Evolutionary conservation across 305 asterid genomes (phyloP).

Genomic region (Stenogyne calaminthoides): DNA sequence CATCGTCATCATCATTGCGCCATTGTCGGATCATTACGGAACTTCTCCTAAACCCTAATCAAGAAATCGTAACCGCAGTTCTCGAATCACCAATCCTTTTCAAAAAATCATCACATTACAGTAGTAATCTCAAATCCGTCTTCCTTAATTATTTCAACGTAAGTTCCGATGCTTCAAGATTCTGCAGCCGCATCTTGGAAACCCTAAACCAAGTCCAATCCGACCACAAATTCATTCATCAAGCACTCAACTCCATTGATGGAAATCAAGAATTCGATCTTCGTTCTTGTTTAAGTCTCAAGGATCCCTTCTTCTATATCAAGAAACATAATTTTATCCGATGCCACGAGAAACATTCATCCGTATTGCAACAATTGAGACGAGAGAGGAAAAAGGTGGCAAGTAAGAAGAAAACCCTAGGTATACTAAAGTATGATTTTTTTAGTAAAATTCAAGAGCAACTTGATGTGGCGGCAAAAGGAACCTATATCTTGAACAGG

Average conservation of each 20-base stretch:
- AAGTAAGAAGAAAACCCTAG: conserved; percentile 33
- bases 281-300: conserved; percentile 18
- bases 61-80: conserved; percentile 43
- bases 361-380: conserved; percentile 37
- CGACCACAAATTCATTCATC: conserved; percentile 33
- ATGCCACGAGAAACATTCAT: conserved; percentile 40
- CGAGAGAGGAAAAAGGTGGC: conserved; percentile 38
- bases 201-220: conserved; percentile 43
- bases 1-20: conserved; percentile 7
- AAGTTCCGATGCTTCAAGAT: conserved; percentile 59
- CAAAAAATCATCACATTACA: conserved; percentile 24
- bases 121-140: conserved; percentile 46
- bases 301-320: conserved; percentile 32
- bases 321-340: conserved; percentile 37
- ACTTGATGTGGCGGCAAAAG: conserved; percentile 46
- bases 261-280: conserved; percentile 33
- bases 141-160: conserved; percentile 48
- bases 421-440: background rate
- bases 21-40: conserved; percentile 34
- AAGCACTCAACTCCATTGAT: conserved; percentile 39
- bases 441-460: background rate
- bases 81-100: conserved; percentile 45
- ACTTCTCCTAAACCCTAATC: conserved; percentile 53
- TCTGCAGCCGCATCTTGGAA: conserved; percentile 51
- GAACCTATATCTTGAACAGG: conserved; percentile 53